Evolutionary conservation across 345 rosid genomes (phyloP).

Genomic region (Salix purpurea): DNA sequence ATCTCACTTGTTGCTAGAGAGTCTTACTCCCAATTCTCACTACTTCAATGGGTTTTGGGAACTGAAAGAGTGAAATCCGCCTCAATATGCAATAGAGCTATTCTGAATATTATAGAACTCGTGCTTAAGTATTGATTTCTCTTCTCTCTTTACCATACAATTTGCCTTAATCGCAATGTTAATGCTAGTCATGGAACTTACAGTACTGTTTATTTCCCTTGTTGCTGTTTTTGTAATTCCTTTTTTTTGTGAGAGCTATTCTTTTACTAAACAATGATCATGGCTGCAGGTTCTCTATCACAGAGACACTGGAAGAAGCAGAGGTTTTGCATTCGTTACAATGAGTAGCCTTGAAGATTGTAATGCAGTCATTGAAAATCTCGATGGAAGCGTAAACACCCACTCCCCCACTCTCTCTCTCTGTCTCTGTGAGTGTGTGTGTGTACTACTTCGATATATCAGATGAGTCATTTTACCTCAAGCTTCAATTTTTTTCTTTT

Average conservation of each 20-base stretch:
- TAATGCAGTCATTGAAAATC: constrained; percentile 58
- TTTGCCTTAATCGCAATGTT: neutral
- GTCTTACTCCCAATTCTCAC: neutral
- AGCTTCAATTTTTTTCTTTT: neutral
- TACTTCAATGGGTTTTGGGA: neutral
- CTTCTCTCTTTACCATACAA: neutral
- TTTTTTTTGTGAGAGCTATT: neutral
- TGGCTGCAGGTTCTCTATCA: constrained; percentile 65
- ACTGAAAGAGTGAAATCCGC: neutral
- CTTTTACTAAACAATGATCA: neutral
- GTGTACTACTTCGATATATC: neutral
- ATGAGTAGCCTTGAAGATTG: constrained; percentile 88
- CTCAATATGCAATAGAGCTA: neutral
- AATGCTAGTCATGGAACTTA: neutral
- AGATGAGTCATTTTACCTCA: neutral
- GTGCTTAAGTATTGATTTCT: neutral
- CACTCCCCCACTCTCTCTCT: neutral
- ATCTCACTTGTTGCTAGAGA: neutral
- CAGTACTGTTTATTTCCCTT: too few species aligned
- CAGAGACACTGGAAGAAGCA: constrained; percentile 73
- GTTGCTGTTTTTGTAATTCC: neutral
- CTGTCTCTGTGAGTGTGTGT: neutral
- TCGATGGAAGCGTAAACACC: constrained; percentile 78
- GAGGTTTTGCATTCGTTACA: constrained; percentile 88
- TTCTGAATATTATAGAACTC: neutral